phyloP scores from a whole-genome alignment of 345 rosid species.

The Microcos paniculata region DNA sequence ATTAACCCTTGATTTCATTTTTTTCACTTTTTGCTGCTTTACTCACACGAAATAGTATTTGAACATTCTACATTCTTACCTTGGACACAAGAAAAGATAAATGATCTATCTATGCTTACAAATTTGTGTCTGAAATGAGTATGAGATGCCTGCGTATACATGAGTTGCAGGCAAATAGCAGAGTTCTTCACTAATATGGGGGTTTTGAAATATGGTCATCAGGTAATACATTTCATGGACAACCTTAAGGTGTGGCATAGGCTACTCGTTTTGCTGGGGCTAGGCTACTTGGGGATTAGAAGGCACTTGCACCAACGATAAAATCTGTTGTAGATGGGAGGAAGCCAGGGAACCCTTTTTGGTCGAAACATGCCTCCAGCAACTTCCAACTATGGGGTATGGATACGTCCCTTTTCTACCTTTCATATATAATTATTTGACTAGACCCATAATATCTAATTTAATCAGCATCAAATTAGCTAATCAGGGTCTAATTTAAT shows the following conservation, averaged over 20 bases:
- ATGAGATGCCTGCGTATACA: no score
- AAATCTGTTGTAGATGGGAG: conserved; percentile 67
- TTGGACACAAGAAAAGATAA: no score
- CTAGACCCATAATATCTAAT: no score
- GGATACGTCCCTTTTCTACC: not conserved
- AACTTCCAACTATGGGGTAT: conserved; percentile 49
- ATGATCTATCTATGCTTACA: no score
- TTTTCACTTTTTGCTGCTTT: no score
- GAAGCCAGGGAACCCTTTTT: conserved; percentile 56
- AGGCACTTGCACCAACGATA: conserved; percentile 76
- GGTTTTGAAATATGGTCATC: not conserved
- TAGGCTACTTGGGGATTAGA: conserved; percentile 56
- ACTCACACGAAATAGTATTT: no score
- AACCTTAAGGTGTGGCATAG: conserved; percentile 65
- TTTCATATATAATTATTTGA: no score
- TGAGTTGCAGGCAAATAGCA: no score
- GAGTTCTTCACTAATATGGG: not conserved
- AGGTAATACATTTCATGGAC: conserved; percentile 68
- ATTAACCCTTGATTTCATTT: conserved; percentile 10
- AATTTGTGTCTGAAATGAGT: no score
- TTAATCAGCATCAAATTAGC: no score
- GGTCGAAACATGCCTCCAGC: conserved; percentile 71
- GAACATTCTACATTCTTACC: no score
- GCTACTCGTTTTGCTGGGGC: conserved; percentile 58
- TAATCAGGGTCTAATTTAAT: no score